Evolutionary conservation across 2,329 filamentous ascomycete species (phyloP).

Genomic region (Diaporthe humulicola): DNA sequence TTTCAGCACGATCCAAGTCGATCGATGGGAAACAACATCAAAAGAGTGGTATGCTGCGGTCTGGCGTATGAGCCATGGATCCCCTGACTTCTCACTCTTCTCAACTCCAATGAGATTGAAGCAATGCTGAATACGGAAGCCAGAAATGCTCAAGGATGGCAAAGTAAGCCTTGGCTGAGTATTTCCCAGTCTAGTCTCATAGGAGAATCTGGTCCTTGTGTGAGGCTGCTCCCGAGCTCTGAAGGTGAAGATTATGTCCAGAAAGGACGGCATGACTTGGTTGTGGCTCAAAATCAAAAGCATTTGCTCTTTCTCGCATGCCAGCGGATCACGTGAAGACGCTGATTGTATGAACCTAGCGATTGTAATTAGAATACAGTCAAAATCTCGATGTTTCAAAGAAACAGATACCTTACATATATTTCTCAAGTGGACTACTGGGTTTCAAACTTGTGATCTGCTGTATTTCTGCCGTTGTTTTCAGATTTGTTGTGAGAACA

Average conservation of each 20-base stretch:
- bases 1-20: not conserved
- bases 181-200: conserved; percentile 41
- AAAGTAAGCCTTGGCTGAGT: conserved; percentile 18
- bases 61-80: conserved; percentile 42
- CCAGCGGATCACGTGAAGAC: conserved; percentile 38
- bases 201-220: conserved; percentile 38
- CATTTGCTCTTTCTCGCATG: conserved; percentile 43
- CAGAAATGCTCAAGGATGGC: conserved; percentile 36
- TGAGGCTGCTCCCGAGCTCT: conserved; percentile 32
- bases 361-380: not conserved
- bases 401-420: not conserved
- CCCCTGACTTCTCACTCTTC: not conserved
- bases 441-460: too few relatives aligned
- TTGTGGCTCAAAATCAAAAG: conserved; percentile 41
- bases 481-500: not conserved
- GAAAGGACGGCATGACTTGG: conserved; percentile 45
- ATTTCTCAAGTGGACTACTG: not conserved
- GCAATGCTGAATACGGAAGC: conserved; percentile 39
- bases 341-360: conserved; percentile 40
- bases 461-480: not conserved
- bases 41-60: not conserved
- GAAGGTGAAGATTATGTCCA: conserved; percentile 43
- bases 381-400: not conserved
- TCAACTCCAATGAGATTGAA: not conserved
- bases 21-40: not conserved